Percentiles rank a stretch among this genome's conserved stretches.
These are phyloP conservation scores for Sclerotiophoma versabilis DNA, from an alignment of 2,329 filamentous ascomycete species.

Conservation along the genomic window DNA sequence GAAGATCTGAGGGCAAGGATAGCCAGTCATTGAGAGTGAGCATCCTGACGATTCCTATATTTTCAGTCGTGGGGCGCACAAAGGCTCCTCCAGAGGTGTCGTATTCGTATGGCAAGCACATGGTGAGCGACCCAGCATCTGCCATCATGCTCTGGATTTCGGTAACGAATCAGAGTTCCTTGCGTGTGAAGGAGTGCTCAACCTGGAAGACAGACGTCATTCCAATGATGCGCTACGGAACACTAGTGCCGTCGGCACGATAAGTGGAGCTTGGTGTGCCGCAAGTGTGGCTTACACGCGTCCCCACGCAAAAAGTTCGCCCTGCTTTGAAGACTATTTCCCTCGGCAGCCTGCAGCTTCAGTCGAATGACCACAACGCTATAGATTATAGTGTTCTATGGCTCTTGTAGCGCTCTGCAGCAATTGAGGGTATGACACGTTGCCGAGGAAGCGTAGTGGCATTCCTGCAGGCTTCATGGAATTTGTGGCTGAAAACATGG, in stretches of 20 bases:
- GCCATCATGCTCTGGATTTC: not conserved
- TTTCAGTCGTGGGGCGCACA: not conserved
- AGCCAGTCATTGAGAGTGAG: not conserved
- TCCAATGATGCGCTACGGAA: conserved; percentile 5
- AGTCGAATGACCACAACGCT: not conserved
- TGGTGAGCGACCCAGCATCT: conserved; percentile 3
- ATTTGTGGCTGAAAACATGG: conserved; percentile 21
- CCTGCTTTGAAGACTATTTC: not conserved
- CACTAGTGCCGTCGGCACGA: conserved; percentile 14
- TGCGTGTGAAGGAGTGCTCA: conserved; percentile 1
- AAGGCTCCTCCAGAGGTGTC: not conserved
- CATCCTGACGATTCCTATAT: not conserved
- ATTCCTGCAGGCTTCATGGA: conserved; percentile 4
- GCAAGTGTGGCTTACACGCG: conserved; percentile 16
- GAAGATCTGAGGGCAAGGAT: conserved; percentile 24
- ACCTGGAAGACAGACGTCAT: conserved; percentile 9
- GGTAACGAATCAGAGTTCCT: conserved; percentile 6
- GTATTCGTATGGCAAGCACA: not conserved
- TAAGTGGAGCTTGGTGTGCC: not conserved
- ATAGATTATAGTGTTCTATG: no score
- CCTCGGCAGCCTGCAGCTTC: not conserved
- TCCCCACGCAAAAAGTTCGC: conserved; percentile 8
- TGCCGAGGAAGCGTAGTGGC: not conserved
- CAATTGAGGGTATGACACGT: not conserved
- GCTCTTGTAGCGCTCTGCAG: not conserved